Percentiles rank a stretch among this genome's conserved stretches.
Evolutionary conservation across 2,329 filamentous ascomycete species (phyloP).

Genomic region (Stagonosporopsis chrysanthemi): DNA sequence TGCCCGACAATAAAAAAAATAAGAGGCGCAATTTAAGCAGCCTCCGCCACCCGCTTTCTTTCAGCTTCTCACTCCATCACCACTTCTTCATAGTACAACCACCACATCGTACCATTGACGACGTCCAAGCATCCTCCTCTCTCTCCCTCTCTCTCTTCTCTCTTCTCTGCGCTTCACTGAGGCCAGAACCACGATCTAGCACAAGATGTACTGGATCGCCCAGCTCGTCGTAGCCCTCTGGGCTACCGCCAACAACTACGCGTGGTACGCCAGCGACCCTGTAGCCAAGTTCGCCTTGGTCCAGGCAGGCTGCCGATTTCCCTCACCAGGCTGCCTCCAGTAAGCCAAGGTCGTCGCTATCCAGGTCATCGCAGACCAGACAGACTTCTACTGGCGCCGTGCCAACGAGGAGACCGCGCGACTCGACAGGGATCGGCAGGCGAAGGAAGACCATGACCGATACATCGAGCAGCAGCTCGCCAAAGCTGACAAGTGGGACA

Average conservation of each 20-base stretch:
- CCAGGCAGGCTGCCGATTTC: not conserved
- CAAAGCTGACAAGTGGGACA: constrained; percentile 13
- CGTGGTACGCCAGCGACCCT: not conserved
- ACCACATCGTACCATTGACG: not conserved
- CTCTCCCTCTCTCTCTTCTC: not conserved
- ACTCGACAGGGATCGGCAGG: constrained; percentile 1
- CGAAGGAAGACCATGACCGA: not conserved
- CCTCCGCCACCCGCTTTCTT: not conserved
- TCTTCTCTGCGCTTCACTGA: not conserved
- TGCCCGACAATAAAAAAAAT: not conserved
- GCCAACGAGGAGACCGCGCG: not conserved
- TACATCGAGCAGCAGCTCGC: not conserved
- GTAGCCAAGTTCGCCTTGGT: not conserved
- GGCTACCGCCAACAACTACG: not conserved
- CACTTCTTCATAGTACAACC: not conserved
- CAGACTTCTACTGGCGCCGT: constrained; percentile 1
- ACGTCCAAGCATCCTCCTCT: not conserved
- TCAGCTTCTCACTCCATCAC: not conserved
- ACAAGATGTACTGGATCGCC: not conserved
- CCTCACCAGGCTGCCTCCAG: not conserved
- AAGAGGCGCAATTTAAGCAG: not conserved
- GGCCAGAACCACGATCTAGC: not conserved
- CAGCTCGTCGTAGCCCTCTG: not conserved
- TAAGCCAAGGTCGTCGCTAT: not conserved
- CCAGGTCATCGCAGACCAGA: not conserved